Percentiles rank a stretch among this genome's conserved stretches.
These are phyloP conservation scores for Aspergillus steynii DNA, from an alignment of 495 filamentous ascomycete genomes.

Conservation along the genomic window DNA sequence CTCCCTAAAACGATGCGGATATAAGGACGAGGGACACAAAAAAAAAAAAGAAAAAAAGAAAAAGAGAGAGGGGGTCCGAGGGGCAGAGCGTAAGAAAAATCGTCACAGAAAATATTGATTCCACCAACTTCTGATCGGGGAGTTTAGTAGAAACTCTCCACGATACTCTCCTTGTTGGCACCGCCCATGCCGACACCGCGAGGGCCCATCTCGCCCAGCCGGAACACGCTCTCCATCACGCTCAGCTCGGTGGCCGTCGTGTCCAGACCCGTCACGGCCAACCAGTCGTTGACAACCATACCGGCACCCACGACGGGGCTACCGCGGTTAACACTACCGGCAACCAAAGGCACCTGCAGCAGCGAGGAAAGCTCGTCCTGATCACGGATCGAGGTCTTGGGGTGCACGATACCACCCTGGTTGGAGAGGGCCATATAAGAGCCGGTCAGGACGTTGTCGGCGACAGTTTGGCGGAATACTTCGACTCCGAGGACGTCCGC, in stretches of 20 bases:
- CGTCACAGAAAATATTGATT: background rate
- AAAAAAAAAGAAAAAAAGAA: background rate
- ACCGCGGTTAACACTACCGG: constrained; percentile 89
- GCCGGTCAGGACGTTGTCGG: constrained; percentile 94
- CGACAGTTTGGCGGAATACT: constrained; percentile 96
- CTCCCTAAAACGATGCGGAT: constrained; percentile 1
- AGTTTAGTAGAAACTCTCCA: constrained; percentile 90
- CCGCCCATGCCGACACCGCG: constrained; percentile 63
- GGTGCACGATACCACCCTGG: constrained; percentile 95
- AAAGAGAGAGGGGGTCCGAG: background rate
- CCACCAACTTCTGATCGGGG: background rate
- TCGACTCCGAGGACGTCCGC: constrained; percentile 96
- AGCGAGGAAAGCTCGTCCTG: constrained; percentile 95
- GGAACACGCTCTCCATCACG: constrained; percentile 93
- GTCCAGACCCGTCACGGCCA: constrained; percentile 94
- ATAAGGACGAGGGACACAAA: background rate
- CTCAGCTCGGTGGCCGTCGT: constrained; percentile 96
- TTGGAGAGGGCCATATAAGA: constrained; percentile 96
- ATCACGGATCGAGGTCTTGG: constrained; percentile 93
- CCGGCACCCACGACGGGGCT: constrained; percentile 93
- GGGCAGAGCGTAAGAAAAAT: background rate
- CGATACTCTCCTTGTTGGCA: constrained; percentile 92
- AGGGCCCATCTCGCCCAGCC: constrained; percentile 72
- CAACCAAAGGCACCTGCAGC: constrained; percentile 93
- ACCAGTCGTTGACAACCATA: constrained; percentile 99